These are phyloP conservation scores for Akanthomyces lecanii DNA, from an alignment of 2,329 filamentous ascomycete genomes.

Conservation along the genomic window DNA sequence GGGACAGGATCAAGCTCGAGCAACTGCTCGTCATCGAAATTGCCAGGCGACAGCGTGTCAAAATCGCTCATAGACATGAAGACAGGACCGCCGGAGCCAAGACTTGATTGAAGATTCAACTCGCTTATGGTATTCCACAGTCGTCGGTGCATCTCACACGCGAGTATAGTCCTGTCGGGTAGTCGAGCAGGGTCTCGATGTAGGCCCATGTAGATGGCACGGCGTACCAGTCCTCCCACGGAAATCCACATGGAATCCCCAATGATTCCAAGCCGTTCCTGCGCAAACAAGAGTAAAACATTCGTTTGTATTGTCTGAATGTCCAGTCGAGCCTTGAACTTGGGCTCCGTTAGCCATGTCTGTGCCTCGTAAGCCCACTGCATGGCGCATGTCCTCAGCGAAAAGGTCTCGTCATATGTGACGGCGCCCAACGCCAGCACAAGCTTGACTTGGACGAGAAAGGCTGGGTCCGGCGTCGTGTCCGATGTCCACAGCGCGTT, in stretches of 20 bases:
- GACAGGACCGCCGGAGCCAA: slow-evolving; percentile 43
- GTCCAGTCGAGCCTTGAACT: slow-evolving; percentile 47
- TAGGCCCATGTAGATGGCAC: slow-evolving; percentile 47
- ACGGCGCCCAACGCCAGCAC: slow-evolving; percentile 54
- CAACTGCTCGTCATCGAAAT: slow-evolving; percentile 48
- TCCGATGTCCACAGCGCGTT: slow-evolving; percentile 44
- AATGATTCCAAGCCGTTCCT: slow-evolving; percentile 34
- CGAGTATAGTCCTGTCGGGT: slow-evolving; percentile 32
- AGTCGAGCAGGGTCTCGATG: slow-evolving; percentile 44
- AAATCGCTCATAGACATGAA: slow-evolving; percentile 43
- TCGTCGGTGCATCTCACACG: slow-evolving; percentile 45
- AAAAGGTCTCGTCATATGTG: slow-evolving; percentile 47
- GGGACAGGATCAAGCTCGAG: slow-evolving; percentile 27
- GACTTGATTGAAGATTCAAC: slow-evolving; percentile 40
- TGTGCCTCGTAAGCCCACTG: slow-evolving; percentile 56
- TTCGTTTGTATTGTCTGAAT: slow-evolving; percentile 48
- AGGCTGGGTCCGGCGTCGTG: slow-evolving; percentile 33
- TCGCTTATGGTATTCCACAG: slow-evolving; percentile 53
- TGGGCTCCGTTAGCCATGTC: slow-evolving; percentile 49
- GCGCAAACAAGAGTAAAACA: slow-evolving; percentile 41
- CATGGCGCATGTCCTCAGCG: slow-evolving; percentile 45
- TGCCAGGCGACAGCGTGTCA: slow-evolving; percentile 45
- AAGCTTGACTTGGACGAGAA: slow-evolving; percentile 54
- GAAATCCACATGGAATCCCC: slow-evolving; percentile 47
- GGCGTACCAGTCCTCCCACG: slow-evolving; percentile 40